These are phyloP conservation scores for Mucor velutinosus DNA, from an alignment of 371 early-diverging fungal genomes.

Conservation along the genomic window DNA sequence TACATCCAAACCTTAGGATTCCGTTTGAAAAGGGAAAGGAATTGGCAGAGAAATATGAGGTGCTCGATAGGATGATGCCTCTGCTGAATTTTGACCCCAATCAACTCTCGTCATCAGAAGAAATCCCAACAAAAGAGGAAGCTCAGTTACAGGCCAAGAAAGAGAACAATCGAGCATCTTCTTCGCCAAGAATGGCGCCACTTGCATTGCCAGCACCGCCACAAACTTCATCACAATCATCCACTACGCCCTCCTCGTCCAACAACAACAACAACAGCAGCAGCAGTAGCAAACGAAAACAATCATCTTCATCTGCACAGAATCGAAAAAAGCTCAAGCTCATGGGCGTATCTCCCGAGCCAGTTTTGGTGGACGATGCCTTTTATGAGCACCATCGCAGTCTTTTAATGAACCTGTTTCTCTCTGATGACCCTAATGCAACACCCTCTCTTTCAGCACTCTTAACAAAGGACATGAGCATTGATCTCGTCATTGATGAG, in stretches of 20 bases:
- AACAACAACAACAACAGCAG: not conserved
- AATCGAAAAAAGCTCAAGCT: slow-evolving; percentile 1
- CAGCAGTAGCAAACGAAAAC: not conserved
- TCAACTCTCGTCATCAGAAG: slow-evolving; percentile 10
- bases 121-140: slow-evolving; percentile 45
- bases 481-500: slow-evolving; percentile 77
- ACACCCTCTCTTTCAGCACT: slow-evolving; percentile 56
- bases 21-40: slow-evolving; percentile 76
- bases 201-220: not conserved
- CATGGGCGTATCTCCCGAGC: not conserved
- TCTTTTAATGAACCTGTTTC: slow-evolving; percentile 74
- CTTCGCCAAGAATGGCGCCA: not conserved
- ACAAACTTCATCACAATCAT: not conserved
- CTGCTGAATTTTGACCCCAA: slow-evolving; percentile 71
- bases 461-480: slow-evolving; percentile 57
- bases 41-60: slow-evolving; percentile 74
- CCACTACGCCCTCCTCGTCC: not conserved
- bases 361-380: slow-evolving; percentile 6
- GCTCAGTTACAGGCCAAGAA: slow-evolving; percentile 15
- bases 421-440: slow-evolving; percentile 58
- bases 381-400: slow-evolving; percentile 61
- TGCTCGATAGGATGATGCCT: slow-evolving; percentile 61
- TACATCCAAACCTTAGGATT: slow-evolving; percentile 56
- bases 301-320: not conserved
- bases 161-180: not conserved